Evolutionary conservation across 2,329 filamentous ascomycete species (phyloP), one percentile per base, ranked within the genome.

Genomic region (Helotiales sp.): DNA sequence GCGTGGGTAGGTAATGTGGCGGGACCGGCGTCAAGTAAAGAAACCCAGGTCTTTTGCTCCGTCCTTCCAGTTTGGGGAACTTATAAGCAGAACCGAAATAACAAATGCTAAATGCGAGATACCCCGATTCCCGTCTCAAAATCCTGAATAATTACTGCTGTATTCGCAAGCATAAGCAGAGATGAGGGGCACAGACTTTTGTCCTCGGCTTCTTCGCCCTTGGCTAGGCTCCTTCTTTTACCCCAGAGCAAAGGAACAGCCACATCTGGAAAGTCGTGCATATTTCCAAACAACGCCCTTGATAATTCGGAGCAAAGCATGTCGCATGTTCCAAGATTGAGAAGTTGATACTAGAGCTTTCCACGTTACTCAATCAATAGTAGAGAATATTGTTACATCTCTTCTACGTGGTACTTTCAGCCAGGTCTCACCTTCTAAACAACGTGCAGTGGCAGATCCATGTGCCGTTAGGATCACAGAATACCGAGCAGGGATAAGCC

Each of bases 391-490:
- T n/a, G n/a, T n/a, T n/a, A n/a, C n/a, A n/a, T n/a, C n/a, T n/a
- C n/a, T n/a, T n/a, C n/a, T n/a, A n/a, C n/a, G n/a, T n/a, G n/a
- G n/a, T n/a, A n/a, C n/a, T n/a, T n/a, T 44, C 22, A 33, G 34
- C 29, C 22, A 27, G 27, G 27, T 40, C 40, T 44, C 40, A 44
- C 46, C n/a, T 10, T 48, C 46, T 33, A 27, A 44, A 38, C 30
- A 49, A 34, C 30, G 46, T 24, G 22, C 10, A 5, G 17, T 15
- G 42, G 47, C 22, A 49, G 30, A 55, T 57, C 57, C 59, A 62
- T 63, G 57, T 65, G 61, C 62, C 63, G 63, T 57, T 52, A 59
- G 48, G 52, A 55, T 52, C 47, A 46, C 40, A 61, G 61, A 60
- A 62, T 63, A 65, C 63, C 63, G 61, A 48, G 38, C 63, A 60